Conservation (phyloP, 805 yeast species). For the Candida nanaspora region DNA sequence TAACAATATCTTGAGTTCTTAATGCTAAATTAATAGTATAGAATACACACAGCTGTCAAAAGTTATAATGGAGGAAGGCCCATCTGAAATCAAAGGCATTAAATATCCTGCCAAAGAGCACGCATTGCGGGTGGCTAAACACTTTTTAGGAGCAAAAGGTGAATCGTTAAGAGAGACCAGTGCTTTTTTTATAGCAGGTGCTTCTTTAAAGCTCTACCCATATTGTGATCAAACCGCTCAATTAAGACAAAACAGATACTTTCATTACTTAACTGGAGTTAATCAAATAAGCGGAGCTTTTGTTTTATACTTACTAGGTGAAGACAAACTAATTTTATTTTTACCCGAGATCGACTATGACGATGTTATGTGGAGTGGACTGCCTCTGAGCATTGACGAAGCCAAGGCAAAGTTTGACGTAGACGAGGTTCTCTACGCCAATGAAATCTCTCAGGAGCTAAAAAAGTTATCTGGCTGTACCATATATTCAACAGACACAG, state of each 20-base stretch:
- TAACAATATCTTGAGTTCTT: background rate
- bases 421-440: slow-evolving; percentile 65
- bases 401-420: slow-evolving; percentile 68
- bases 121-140: slow-evolving; percentile 42
- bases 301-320: slow-evolving; percentile 46
- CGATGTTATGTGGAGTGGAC: slow-evolving; percentile 94
- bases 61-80: slow-evolving; percentile 11
- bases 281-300: slow-evolving; percentile 68
- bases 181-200: slow-evolving; percentile 56
- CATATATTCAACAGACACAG: slow-evolving; percentile 50
- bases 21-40: too few relatives aligned
- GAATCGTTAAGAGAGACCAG: slow-evolving; percentile 5
- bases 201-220: slow-evolving; percentile 48
- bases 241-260: slow-evolving; percentile 86
- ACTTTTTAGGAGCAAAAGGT: slow-evolving; percentile 20
- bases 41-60: background rate
- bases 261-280: slow-evolving; percentile 79
- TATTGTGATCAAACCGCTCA: slow-evolving; percentile 76
- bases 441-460: slow-evolving; percentile 37
- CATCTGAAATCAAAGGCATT: slow-evolving; percentile 15
- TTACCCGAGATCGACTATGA: slow-evolving; percentile 81
- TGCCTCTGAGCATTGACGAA: slow-evolving; percentile 63
- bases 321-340: slow-evolving; percentile 60
- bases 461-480: slow-evolving; percentile 18
- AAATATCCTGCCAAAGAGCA: slow-evolving; percentile 85